These are phyloP conservation scores for Scenedesmus sp. DNA, from an alignment of 163 green algal genomes.

Conservation along the genomic window DNA sequence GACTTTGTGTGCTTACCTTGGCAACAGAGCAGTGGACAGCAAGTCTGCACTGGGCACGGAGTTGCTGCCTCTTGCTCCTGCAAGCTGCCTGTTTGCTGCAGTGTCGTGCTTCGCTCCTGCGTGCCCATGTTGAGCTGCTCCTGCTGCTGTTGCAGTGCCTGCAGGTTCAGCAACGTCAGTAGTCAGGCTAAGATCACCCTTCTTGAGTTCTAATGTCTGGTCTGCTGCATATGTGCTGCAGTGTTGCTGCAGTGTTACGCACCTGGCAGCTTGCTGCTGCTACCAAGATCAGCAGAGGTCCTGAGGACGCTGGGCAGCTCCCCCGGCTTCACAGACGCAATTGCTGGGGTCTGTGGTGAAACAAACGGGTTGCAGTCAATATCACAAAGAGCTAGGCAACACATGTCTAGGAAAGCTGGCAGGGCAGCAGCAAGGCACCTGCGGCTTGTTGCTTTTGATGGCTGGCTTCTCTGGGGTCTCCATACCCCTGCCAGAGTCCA, in stretches of 20 bases:
- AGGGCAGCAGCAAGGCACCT: slow-evolving; percentile 25
- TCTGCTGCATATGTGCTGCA: neutral
- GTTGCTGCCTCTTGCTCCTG: neutral
- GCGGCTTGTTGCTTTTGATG: neutral
- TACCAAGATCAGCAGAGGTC: slow-evolving; percentile 10
- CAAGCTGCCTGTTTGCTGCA: neutral
- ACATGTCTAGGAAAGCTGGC: neutral
- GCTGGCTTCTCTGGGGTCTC: neutral
- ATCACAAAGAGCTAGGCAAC: neutral
- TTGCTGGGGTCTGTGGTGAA: neutral
- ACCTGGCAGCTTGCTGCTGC: neutral
- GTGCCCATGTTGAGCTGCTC: slow-evolving; percentile 4
- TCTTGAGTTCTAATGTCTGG: neutral
- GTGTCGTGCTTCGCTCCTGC: neutral
- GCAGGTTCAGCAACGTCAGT: neutral
- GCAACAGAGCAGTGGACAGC: neutral
- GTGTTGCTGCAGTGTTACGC: neutral
- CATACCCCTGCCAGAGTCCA: neutral
- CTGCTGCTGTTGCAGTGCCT: neutral
- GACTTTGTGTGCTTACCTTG: neutral
- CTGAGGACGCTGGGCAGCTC: slow-evolving; percentile 43
- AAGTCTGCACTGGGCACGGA: neutral
- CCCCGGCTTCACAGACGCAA: slow-evolving; percentile 17
- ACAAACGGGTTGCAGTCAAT: neutral
- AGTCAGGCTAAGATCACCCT: neutral